A percentile compares a stretch with the other conserved stretches of the same genome.
Evolutionary conservation across 306 rosid species (phyloP).

Genomic region (Trifolium dubium): DNA sequence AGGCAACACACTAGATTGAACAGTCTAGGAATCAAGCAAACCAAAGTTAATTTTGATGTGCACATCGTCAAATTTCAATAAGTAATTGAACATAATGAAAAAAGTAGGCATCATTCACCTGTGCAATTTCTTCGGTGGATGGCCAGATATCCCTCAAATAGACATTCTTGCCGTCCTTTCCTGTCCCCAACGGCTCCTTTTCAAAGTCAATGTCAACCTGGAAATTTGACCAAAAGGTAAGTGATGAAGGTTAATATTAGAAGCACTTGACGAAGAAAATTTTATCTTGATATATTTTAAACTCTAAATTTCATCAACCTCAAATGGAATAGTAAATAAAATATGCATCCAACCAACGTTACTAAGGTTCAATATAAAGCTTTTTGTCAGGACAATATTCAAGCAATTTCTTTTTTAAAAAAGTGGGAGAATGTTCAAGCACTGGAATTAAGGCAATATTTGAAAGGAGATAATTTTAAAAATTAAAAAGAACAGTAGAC

Average conservation of each 20-base stretch:
- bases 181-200: slow-evolving; percentile 87
- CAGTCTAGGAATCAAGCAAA: slow-evolving; percentile 62
- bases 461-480: slow-evolving; percentile 24
- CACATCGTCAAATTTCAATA: slow-evolving; percentile 10
- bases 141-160: slow-evolving; percentile 91
- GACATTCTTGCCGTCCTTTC: slow-evolving; percentile 81
- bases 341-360: not conserved
- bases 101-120: slow-evolving; percentile 53
- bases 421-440: not conserved
- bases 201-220: slow-evolving; percentile 94
- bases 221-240: slow-evolving; percentile 35
- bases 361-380: slow-evolving; percentile 7
- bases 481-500: not conserved
- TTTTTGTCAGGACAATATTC: not conserved
- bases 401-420: not conserved
- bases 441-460: not conserved
- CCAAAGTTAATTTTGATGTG: slow-evolving; percentile 39
- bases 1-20: slow-evolving; percentile 94
- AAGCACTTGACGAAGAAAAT: not conserved
- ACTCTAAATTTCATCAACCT: slow-evolving; percentile 50
- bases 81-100: slow-evolving; percentile 14
- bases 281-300: slow-evolving; percentile 32
- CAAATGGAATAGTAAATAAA: slow-evolving; percentile 12
- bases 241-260: slow-evolving; percentile 9
- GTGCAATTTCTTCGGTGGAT: slow-evolving; percentile 77